Conservation (phyloP, 225 moss, liverwort and hornwort species). For the Polytrichum commune region DNA sequence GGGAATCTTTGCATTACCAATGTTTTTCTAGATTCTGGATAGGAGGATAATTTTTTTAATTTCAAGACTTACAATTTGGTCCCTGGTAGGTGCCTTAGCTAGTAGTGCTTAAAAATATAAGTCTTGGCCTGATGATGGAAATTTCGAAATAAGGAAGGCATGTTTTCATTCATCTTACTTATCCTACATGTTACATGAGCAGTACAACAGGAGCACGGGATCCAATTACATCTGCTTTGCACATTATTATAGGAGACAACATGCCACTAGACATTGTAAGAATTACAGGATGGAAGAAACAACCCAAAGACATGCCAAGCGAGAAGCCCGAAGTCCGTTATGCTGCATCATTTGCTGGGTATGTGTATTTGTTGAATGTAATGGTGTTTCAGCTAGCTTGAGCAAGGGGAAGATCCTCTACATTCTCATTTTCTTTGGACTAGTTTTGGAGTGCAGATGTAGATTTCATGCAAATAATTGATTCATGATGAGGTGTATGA, state of each 20-base stretch:
- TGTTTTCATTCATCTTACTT: too few relatives aligned
- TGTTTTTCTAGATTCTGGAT: too few relatives aligned
- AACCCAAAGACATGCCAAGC: conserved; percentile 33
- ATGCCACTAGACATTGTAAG: conserved; percentile 89
- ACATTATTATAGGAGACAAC: conserved; percentile 83
- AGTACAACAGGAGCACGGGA: conserved; percentile 89
- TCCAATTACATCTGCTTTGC: conserved; percentile 74
- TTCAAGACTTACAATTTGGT: too few relatives aligned
- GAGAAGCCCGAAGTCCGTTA: conserved; percentile 76
- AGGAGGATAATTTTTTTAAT: too few relatives aligned
- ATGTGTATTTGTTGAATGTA: conserved; percentile 13
- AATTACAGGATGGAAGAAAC: conserved; percentile 75
- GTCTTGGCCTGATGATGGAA: too few relatives aligned
- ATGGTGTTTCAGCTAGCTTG: too few relatives aligned
- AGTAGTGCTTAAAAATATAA: too few relatives aligned
- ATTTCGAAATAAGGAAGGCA: too few relatives aligned
- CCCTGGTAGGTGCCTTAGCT: too few relatives aligned
- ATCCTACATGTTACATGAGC: conserved; percentile 15
- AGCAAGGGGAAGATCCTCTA: too few relatives aligned
- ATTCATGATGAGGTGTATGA: conserved; percentile 11
- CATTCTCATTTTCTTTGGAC: conserved; percentile 4
- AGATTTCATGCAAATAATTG: background rate
- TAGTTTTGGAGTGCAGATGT: conserved; percentile 2
- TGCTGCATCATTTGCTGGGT: conserved; percentile 97
- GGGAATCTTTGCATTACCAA: too few relatives aligned